Base-by-base conservation (phyloP, 208 protist genomes). In the Balamuthia mandrillaris region DNA sequence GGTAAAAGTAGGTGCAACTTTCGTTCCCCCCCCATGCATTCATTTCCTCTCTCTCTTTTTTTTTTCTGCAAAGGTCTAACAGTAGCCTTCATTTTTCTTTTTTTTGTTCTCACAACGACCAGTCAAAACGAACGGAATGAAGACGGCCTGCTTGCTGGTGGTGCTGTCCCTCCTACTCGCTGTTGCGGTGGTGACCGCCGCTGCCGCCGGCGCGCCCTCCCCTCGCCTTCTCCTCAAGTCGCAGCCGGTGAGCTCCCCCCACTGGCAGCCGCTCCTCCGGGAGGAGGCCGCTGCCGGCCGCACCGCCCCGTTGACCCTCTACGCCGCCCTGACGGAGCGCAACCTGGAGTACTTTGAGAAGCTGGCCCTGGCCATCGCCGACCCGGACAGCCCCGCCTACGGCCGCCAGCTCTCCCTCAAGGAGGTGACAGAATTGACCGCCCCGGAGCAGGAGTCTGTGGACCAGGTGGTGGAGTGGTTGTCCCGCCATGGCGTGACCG, bases 341-440 rank as follows among this genome's bases (percentile, higher is more conserved):
- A 86, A 86, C n/a, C 12, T 31, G 7, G 39, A 1, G 2, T 58
- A 49, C n/a, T 27, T 86, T 6, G 14, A n/a, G 33, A 14, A 14
- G 10, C 9, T 79, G 9, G 63, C 52, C 7, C 27, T 60, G 33
- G 63, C 35, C 10, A 33, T 49, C 12, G 74, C 81, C 1, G 61
- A 86, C 31, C 81, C 81, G 6, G 10, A 14, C 1, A 18, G 31
- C 41, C 54, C 65, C 7, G 31, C 42, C 42, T 86, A 60, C 27
- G 61, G 81, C 2, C 56, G 56, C 12, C 81, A 86, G 16, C 81
- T 86, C 41, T 58, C 81, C 6, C 44, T 72, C 29, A 37, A 86
- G 5, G 41, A 86, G 24, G 14, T 86, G 14, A 65, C 18, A 5
- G 65, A 6, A 21, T 29, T 86, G 12, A 47, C 60, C 9, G 44